Conservation (phyloP, 768 basidiomycete species). For the Trametes maxima region DNA sequence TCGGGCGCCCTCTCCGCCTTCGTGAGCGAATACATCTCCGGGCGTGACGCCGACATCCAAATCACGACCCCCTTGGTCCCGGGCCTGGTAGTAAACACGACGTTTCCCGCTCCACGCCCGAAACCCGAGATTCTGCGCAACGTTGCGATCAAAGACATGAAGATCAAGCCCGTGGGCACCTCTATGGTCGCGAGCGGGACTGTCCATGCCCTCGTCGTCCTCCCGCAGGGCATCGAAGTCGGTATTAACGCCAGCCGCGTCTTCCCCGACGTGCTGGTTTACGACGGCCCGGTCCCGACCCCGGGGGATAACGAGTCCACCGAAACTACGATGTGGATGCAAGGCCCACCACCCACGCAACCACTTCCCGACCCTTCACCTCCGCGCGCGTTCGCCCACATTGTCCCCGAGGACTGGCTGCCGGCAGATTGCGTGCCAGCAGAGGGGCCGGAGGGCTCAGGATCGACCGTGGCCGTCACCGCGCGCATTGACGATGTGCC, state of each 20-base stretch:
- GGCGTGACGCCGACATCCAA: constrained; percentile 54
- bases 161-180: constrained; percentile 52
- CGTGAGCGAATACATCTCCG: constrained; percentile 65
- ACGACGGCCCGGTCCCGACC: constrained; percentile 66
- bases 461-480: constrained; percentile 57
- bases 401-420: constrained; percentile 74
- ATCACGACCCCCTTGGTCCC: constrained; percentile 61
- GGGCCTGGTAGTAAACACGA: constrained; percentile 43
- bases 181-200: constrained; percentile 69
- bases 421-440: constrained; percentile 44
- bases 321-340: neutral
- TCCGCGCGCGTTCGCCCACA: constrained; percentile 72
- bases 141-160: constrained; percentile 79
- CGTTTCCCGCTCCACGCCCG: constrained; percentile 68
- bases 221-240: constrained; percentile 71
- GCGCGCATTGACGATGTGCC: constrained; percentile 76
- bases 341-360: constrained; percentile 41
- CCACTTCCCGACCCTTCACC: constrained; percentile 71
- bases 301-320: constrained; percentile 13
- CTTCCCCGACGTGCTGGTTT: constrained; percentile 77
- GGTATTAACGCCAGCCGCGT: constrained; percentile 63
- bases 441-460: constrained; percentile 46
- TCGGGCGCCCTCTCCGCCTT: constrained; percentile 55
- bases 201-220: constrained; percentile 63
- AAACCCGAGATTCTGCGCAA: constrained; percentile 67